Evolutionary conservation across 768 basidiomycete genomes (phyloP), one percentile per base, ranked within the genome.

Genomic region (Rhizopogon roseolus): DNA sequence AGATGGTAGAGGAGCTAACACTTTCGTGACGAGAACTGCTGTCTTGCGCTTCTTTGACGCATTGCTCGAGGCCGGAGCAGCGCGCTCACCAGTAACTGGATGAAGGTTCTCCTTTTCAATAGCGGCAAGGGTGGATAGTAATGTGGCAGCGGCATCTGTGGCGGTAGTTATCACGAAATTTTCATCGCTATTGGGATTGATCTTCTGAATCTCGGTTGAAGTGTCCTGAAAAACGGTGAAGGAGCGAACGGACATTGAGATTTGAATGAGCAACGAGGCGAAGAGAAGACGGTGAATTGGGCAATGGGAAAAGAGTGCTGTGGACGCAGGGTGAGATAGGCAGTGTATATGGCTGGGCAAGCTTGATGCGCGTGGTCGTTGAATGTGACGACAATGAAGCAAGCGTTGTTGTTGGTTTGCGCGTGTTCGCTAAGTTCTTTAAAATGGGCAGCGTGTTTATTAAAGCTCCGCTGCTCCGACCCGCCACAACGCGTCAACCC

Each of bases 41-140:
- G 81, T 84, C 66, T 87, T 87, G 50, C 86, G 79, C 65, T 88
- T 88, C 72, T 87, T 88, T 6, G 67, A 66, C 28, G 70, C 65
- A 16, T 70, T 66, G 52, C 56, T 63, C 5, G 58, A 60, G 14
- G 71, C 62, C 16, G 75, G 62, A 36, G 73, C 78, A 3, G 82
- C 68, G 37, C 80, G 82, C 55, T 80, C 77, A 6, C 89, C 89
- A 3, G 89, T 90, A 60, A 85, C 57, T 42, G 89, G 89, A 66
- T 90, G 78, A 41, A 84, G 73, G 64, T 91, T 91, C 71, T 91
- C 89, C 76, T 91, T 91, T 73, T 90, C 86, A 39, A 73, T 61
- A 37, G 75, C 68, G 9, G 70, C 66, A 25, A 69, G 66, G 5
- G 73, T 67, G 55, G 72, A 69, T 52, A 70, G 58, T 7, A 66